A percentile compares a stretch with the other conserved stretches of the same genome.
Evolutionary conservation across 2,329 filamentous ascomycete genomes (phyloP).

Genomic region (Mariannaea elegans): DNA sequence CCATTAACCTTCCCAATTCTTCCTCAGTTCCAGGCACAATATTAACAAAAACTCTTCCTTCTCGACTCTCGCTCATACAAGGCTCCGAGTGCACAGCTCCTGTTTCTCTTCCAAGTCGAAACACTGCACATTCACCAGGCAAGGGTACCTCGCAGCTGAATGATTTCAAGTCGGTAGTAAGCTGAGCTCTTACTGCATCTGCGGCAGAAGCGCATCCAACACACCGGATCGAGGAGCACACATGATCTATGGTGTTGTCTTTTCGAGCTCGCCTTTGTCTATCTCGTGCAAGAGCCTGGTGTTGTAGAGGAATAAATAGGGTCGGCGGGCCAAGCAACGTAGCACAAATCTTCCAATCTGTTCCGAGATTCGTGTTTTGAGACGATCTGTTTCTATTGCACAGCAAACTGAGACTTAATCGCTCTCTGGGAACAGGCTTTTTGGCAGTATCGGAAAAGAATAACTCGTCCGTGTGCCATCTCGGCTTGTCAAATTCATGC

Average conservation of each 20-base stretch:
- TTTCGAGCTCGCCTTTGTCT: conserved; percentile 43
- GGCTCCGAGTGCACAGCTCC: conserved; percentile 56
- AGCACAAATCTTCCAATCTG: conserved; percentile 59
- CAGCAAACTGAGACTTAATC: conserved; percentile 20
- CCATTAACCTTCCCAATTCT: conserved; percentile 44
- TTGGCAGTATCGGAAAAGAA: conserved; percentile 48
- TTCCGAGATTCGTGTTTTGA: conserved; percentile 22
- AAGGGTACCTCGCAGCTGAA: conserved; percentile 30
- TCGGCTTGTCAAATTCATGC: conserved; percentile 52
- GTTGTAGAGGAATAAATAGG: conserved; percentile 50
- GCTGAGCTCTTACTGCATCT: conserved; percentile 48
- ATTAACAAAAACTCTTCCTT: conserved; percentile 48
- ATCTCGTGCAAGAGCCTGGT: conserved; percentile 45
- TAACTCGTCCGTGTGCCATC: conserved; percentile 61
- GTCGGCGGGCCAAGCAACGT: conserved; percentile 57
- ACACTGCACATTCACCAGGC: conserved; percentile 53
- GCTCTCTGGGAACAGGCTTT: conserved; percentile 23
- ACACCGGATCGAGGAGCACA: conserved; percentile 54
- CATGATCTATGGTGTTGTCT: conserved; percentile 44
- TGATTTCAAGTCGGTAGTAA: conserved; percentile 40
- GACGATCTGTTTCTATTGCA: neutral
- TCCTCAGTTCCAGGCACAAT: conserved; percentile 47
- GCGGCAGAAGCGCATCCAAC: conserved; percentile 53
- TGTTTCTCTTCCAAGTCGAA: conserved; percentile 50
- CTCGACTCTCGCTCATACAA: conserved; percentile 40